phyloP scores from a whole-genome alignment of 2,329 filamentous ascomycete genomes.

The Ophiocordyceps robertsii region DNA sequence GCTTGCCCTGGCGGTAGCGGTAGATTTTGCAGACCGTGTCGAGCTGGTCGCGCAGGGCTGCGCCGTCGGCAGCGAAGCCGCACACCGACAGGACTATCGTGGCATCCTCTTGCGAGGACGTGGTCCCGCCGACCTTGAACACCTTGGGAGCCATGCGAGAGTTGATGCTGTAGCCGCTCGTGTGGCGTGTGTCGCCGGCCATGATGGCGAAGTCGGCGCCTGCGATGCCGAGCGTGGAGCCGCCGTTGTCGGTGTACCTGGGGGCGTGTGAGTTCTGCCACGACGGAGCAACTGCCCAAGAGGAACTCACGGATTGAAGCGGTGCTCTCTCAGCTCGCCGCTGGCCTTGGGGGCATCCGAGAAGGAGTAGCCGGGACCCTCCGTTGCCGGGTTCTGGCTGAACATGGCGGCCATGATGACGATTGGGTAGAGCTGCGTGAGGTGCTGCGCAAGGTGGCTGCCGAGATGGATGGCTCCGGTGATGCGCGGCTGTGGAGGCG shows the following conservation, averaged over 20 bases:
- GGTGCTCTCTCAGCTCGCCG: slow-evolving; percentile 55
- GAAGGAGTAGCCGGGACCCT: slow-evolving; percentile 58
- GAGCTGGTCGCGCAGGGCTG: slow-evolving; percentile 84
- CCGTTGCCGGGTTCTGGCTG: slow-evolving; percentile 56
- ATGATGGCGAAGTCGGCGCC: slow-evolving; percentile 92
- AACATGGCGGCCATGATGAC: slow-evolving; percentile 50
- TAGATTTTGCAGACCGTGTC: slow-evolving; percentile 98
- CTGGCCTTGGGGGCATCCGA: slow-evolving; percentile 42
- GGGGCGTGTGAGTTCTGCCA: slow-evolving; percentile 1
- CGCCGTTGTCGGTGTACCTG: slow-evolving; percentile 96
- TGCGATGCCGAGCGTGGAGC: slow-evolving; percentile 87
- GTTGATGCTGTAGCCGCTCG: slow-evolving; percentile 98
- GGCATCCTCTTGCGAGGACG: slow-evolving; percentile 70
- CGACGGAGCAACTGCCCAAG: fast-evolving
- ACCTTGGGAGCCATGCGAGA: slow-evolving; percentile 90
- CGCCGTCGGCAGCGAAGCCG: slow-evolving; percentile 88
- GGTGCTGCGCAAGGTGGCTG: slow-evolving; percentile 4
- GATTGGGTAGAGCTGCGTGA: not conserved
- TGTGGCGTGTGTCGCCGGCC: slow-evolving; percentile 92
- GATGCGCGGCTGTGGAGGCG: not conserved
- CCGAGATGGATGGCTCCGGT: slow-evolving; percentile 5
- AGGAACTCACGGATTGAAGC: slow-evolving; percentile 73
- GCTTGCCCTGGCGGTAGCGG: slow-evolving; percentile 93
- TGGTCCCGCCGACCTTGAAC: slow-evolving; percentile 91
- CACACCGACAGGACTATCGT: slow-evolving; percentile 87